Percentiles rank a stretch among this genome's conserved stretches.
These are phyloP conservation scores for Rhodosporidiobolus sp. DNA, from an alignment of 768 basidiomycete species.

Conservation along the genomic window DNA sequence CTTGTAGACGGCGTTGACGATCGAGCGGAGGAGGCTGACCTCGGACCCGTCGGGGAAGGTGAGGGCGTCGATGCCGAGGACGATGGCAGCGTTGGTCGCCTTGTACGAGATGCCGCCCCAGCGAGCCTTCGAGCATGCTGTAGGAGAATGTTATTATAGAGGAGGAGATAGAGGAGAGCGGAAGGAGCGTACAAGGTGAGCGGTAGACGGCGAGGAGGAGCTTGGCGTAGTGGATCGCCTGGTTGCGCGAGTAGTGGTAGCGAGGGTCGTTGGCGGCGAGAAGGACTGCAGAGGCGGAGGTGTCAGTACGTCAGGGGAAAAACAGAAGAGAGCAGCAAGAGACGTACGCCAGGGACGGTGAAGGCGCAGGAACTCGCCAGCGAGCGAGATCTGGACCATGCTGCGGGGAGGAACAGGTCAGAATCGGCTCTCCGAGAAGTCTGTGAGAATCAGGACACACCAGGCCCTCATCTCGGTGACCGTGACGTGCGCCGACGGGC, in stretches of 20 bases:
- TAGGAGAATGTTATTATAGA: no score
- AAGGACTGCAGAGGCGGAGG: background rate
- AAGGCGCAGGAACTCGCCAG: constrained; percentile 27
- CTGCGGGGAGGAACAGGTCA: background rate
- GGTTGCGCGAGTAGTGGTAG: constrained; percentile 27
- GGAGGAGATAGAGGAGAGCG: background rate
- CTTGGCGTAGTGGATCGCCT: constrained; percentile 25
- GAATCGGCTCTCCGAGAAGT: background rate
- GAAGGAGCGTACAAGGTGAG: constrained; percentile 17
- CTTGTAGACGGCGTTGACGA: constrained; percentile 21
- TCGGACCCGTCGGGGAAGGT: constrained; percentile 35
- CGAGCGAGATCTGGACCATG: constrained; percentile 31
- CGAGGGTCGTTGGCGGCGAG: constrained; percentile 14
- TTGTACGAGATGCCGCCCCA: constrained; percentile 25
- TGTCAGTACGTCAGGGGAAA: background rate
- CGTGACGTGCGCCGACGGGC: constrained; percentile 29
- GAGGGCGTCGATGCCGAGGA: constrained; percentile 32
- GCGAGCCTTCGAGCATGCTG: constrained; percentile 3
- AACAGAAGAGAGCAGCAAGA: background rate
- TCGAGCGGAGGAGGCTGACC: constrained; percentile 17
- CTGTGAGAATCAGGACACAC: background rate
- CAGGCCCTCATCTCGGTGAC: constrained; percentile 39
- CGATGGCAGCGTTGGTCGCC: constrained; percentile 22
- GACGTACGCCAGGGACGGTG: constrained; percentile 35
- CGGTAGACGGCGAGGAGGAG: constrained; percentile 34